Base-by-base conservation (phyloP, 2,329 filamentous ascomycete genomes). In the Metarhizium brunneum region DNA sequence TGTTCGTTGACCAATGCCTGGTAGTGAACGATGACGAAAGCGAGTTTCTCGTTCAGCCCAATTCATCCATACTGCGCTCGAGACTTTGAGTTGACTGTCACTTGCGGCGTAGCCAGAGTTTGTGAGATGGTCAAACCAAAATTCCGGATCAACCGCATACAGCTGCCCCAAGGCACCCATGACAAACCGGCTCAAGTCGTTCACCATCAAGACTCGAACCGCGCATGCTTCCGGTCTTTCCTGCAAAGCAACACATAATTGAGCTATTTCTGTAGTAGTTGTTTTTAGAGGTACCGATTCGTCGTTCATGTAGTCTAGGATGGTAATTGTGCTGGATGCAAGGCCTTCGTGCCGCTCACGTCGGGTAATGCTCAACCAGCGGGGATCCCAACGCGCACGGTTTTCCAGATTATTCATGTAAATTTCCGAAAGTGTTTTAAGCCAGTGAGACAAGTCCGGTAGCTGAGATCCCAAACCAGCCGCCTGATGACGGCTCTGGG, bases 321-420 rank as follows among this genome's bases (percentile, higher is more conserved):
- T 32, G 3, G 61, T 60, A 13, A 65, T 47, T 5, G 52, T 55
- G 8, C 57, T 55, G 1, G 61, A 61, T 6, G 54, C 52, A 1
- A 65, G 56, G 8, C 61, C 62, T 29, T 60, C 57, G 38, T 60
- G 64, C 18, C 59, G 62, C 53, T 64, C 63, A 32, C 61, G 59
- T 13, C 59, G 58, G 7, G 61, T 65, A 13, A 65, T 48, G n/a
- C 62, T 65, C 8, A 65, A 58, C 63, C 63, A 65, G 30, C 62
- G 59, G 6, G 63, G 61, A 43, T 64, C 63, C 61, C 62, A 65
- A 47, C 62, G 58, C 10, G 63, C 64, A 29, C 61, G 58, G 43
- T 65, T 62, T 40, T 64, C 64, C 43, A 66, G 56, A 3, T 64
- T 60, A 36, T 67, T 66, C 65, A 66, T 67, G 43, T 66, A 66